Evolutionary conservation across 2,329 filamentous ascomycete genomes (phyloP).

Genomic region (Cladosporium sp.): DNA sequence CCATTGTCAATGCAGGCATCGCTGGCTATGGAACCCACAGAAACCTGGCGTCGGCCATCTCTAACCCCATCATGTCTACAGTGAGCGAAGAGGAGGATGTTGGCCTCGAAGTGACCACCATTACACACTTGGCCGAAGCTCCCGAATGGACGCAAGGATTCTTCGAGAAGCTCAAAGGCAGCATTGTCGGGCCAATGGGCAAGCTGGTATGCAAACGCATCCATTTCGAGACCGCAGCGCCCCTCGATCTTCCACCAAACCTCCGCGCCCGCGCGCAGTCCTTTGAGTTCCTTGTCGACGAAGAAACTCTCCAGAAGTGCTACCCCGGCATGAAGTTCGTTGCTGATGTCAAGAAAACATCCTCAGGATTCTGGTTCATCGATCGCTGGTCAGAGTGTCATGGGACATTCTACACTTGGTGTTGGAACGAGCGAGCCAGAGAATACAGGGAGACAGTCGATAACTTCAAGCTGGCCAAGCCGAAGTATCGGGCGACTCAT

Average conservation of each 20-base stretch:
- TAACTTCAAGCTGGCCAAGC: constrained; percentile 21
- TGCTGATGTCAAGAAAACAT: constrained; percentile 29
- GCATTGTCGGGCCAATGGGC: constrained; percentile 49
- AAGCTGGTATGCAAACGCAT: constrained; percentile 51
- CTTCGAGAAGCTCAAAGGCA: constrained; percentile 38
- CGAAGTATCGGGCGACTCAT: not conserved
- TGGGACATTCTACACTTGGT: constrained; percentile 42
- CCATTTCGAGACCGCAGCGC: constrained; percentile 36
- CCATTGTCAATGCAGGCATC: not conserved
- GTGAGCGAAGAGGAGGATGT: constrained; percentile 26
- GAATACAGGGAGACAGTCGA: constrained; percentile 23
- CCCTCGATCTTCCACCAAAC: constrained; percentile 21
- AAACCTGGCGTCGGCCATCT: not conserved
- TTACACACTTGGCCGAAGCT: constrained; percentile 40
- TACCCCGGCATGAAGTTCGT: constrained; percentile 54
- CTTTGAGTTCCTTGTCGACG: constrained; percentile 64
- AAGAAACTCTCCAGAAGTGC: constrained; percentile 53
- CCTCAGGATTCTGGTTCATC: constrained; percentile 30
- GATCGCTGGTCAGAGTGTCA: constrained; percentile 37
- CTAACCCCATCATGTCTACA: not conserved
- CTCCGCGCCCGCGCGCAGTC: constrained; percentile 34
- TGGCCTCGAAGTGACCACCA: constrained; percentile 57
- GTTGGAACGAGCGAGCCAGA: constrained; percentile 41
- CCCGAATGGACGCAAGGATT: constrained; percentile 44
- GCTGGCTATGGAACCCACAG: not conserved